Evolutionary conservation across 2,329 filamentous ascomycete genomes (phyloP).

Genomic region (Fusarium sp.): DNA sequence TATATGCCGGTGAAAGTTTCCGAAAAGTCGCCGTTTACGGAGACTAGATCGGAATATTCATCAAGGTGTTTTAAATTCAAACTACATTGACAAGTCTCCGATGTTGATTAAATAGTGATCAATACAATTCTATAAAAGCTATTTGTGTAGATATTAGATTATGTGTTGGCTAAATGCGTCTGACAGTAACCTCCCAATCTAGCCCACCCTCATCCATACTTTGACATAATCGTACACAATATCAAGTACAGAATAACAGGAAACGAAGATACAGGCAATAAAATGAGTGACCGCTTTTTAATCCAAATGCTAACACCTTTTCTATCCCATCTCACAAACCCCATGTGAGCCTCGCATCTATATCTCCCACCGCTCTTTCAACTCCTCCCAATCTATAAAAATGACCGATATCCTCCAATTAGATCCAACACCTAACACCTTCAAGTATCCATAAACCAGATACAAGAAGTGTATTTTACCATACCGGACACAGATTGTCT

Average conservation of each 20-base stretch:
- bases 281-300: slow-evolving; percentile 9
- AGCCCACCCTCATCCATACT: slow-evolving; percentile 7
- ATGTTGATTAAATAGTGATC: neutral
- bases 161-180: neutral
- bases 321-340: slow-evolving; percentile 3
- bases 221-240: slow-evolving; percentile 11
- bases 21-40: slow-evolving; percentile 40
- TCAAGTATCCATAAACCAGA: slow-evolving; percentile 17
- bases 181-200: neutral
- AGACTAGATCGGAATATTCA: slow-evolving; percentile 26
- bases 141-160: neutral
- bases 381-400: slow-evolving; percentile 24
- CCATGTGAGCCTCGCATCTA: slow-evolving; percentile 9
- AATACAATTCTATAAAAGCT: neutral
- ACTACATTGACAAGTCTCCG: accelerated
- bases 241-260: neutral
- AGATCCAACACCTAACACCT: neutral
- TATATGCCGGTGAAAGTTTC: slow-evolving; percentile 28
- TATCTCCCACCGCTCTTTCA: neutral
- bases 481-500: slow-evolving; percentile 27
- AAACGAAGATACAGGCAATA: neutral
- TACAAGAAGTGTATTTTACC: slow-evolving; percentile 16
- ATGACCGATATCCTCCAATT: slow-evolving; percentile 9
- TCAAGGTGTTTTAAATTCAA: neutral
- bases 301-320: neutral